Evolutionary conservation across 2,329 filamentous ascomycete species (phyloP).

Genomic region (Ascosphaera aggregata): DNA sequence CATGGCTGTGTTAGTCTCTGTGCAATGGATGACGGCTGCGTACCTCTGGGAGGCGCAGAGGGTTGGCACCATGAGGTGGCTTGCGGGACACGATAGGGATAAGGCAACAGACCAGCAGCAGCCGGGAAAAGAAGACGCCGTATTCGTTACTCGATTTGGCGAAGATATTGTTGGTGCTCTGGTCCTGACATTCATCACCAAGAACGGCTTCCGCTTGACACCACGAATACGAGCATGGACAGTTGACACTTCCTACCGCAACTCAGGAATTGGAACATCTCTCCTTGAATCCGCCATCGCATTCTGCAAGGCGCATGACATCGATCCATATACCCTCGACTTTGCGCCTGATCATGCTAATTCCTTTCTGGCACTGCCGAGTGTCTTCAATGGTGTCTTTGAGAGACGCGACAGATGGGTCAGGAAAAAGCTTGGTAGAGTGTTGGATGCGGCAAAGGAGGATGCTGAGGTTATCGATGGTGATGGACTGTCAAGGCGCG

Average conservation of each 20-base stretch:
- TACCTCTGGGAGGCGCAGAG: constrained; percentile 42
- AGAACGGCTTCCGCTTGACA: background rate
- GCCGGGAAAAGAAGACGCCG: constrained; percentile 16
- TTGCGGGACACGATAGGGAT: constrained; percentile 17
- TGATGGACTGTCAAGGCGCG: background rate
- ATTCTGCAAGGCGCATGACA: constrained; percentile 42
- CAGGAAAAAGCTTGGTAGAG: constrained; percentile 13
- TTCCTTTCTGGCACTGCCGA: constrained; percentile 37
- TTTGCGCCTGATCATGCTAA: constrained; percentile 63
- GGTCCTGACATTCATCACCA: constrained; percentile 25
- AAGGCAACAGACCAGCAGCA: background rate
- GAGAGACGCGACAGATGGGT: constrained; percentile 34
- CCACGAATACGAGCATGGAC: constrained; percentile 62
- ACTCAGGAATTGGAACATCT: constrained; percentile 45
- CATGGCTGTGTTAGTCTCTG: constrained; percentile 39
- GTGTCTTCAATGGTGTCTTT: constrained; percentile 37
- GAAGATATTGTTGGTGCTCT: constrained; percentile 45
- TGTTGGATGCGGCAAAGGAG: constrained; percentile 4
- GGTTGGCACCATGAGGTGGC: constrained; percentile 35
- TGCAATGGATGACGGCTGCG: constrained; percentile 35
- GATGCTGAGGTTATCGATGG: background rate
- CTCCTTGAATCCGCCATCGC: constrained; percentile 50
- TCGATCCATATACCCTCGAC: constrained; percentile 30
- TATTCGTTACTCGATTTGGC: constrained; percentile 39
- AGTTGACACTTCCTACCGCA: constrained; percentile 42